These are phyloP conservation scores for Diaporthe citriasiana DNA, from an alignment of 2,329 filamentous ascomycete species.

Conservation along the genomic window DNA sequence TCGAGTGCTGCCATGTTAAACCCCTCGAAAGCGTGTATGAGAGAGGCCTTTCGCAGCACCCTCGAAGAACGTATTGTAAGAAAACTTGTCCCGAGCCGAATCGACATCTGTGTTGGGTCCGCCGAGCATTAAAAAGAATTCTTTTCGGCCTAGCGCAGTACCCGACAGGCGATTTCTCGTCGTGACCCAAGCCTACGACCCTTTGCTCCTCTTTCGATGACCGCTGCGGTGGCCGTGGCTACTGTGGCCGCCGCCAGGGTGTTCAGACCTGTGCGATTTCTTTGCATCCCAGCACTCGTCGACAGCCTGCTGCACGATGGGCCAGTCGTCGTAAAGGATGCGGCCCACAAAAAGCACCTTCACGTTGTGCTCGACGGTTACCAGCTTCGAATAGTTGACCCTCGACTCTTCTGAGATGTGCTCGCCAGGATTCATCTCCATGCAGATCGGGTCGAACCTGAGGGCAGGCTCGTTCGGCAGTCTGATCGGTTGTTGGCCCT, in stretches of 20 bases:
- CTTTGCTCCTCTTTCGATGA: constrained; percentile 20
- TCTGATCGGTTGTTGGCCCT: constrained; percentile 49
- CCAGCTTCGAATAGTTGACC: constrained; percentile 70
- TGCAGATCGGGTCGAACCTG: constrained; percentile 62
- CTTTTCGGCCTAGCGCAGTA: not conserved
- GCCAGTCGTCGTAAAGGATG: constrained; percentile 57
- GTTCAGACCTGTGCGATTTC: constrained; percentile 10
- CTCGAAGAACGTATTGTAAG: constrained; percentile 21
- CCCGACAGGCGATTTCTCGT: not conserved
- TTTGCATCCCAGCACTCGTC: constrained; percentile 24
- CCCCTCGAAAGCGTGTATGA: not conserved
- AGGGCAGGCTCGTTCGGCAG: constrained; percentile 61
- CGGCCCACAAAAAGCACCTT: constrained; percentile 70
- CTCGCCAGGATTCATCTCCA: constrained; percentile 61
- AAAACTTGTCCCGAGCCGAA: not conserved
- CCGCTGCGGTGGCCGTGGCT: constrained; percentile 13
- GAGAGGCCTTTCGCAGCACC: constrained; percentile 5
- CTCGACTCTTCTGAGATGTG: constrained; percentile 65
- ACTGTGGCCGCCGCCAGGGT: not conserved
- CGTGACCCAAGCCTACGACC: not conserved
- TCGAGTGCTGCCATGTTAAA: not conserved
- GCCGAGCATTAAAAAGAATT: not conserved
- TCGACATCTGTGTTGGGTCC: not conserved
- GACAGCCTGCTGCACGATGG: constrained; percentile 60
- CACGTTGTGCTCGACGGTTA: constrained; percentile 72